These are phyloP conservation scores for Trifolium repens DNA, from an alignment of 306 rosid genomes.

Conservation along the genomic window DNA sequence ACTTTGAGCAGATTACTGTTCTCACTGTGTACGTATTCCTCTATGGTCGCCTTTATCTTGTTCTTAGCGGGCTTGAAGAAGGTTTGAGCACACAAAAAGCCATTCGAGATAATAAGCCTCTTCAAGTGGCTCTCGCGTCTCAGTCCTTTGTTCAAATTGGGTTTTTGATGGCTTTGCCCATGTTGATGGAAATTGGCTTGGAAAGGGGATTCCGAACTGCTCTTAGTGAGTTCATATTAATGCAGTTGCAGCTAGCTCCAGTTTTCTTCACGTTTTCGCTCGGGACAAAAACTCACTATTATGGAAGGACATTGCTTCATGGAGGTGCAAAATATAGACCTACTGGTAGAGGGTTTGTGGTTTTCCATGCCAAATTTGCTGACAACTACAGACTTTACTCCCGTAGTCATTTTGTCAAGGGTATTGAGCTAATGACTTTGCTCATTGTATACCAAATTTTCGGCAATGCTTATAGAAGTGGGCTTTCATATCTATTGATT, in stretches of 20 bases:
- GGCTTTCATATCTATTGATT: slow-evolving; percentile 85
- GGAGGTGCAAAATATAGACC: slow-evolving; percentile 98
- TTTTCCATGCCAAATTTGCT: slow-evolving; percentile 98
- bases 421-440: slow-evolving; percentile 87
- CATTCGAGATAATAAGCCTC: slow-evolving; percentile 91
- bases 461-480: slow-evolving; percentile 75
- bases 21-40: slow-evolving; percentile 93
- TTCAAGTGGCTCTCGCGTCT: slow-evolving; percentile 97
- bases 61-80: slow-evolving; percentile 96
- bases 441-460: slow-evolving; percentile 90
- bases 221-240: slow-evolving; percentile 87
- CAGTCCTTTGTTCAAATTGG: slow-evolving; percentile 98
- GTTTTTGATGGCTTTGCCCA: slow-evolving; percentile 92
- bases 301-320: slow-evolving; percentile 94
- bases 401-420: slow-evolving; percentile 98
- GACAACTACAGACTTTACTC: slow-evolving; percentile 96
- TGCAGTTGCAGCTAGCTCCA: slow-evolving; percentile 96
- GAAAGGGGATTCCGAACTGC: slow-evolving; percentile 98
- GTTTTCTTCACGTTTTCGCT: slow-evolving; percentile 97
- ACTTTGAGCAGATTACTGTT: slow-evolving; percentile 82
- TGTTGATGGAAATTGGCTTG: slow-evolving; percentile 98
- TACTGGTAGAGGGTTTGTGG: slow-evolving; percentile 97
- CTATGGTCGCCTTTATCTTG: slow-evolving; percentile 96
- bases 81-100: slow-evolving; percentile 77
- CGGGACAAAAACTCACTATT: slow-evolving; percentile 96